Evolutionary conservation across 495 filamentous ascomycete genomes (phyloP).

Genomic region (Talaromyces liani): DNA sequence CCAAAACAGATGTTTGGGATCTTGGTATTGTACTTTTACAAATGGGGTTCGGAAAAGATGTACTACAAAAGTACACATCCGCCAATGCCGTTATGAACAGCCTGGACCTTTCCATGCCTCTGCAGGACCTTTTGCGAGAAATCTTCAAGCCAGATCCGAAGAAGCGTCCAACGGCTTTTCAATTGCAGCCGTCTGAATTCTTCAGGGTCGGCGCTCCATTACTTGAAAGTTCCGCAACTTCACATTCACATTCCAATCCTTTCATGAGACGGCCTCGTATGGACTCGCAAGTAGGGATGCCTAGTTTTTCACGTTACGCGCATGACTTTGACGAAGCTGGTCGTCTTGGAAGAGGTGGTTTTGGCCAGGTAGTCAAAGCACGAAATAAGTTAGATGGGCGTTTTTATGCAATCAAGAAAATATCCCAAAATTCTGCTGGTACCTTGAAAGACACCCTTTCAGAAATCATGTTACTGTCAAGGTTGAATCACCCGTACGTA

Average conservation of each 20-base stretch:
- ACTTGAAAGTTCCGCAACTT: constrained; percentile 23
- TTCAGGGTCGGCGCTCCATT: constrained; percentile 53
- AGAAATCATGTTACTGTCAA: constrained; percentile 83
- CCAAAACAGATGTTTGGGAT: constrained; percentile 92
- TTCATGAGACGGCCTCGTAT: constrained; percentile 33
- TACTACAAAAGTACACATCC: constrained; percentile 68
- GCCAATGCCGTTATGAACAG: constrained; percentile 57
- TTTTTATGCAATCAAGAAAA: constrained; percentile 95
- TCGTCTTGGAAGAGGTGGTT: constrained; percentile 84
- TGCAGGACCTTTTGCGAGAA: constrained; percentile 71
- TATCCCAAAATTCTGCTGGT: constrained; percentile 70
- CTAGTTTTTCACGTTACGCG: constrained; percentile 60
- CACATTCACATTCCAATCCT: constrained; percentile 33
- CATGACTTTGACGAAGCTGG: constrained; percentile 88
- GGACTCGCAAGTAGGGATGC: constrained; percentile 35
- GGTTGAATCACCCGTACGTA: constrained; percentile 90
- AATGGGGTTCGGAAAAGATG: constrained; percentile 84
- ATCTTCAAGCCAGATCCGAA: constrained; percentile 77
- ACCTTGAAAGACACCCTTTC: constrained; percentile 81
- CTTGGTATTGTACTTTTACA: constrained; percentile 84
- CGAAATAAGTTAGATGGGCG: constrained; percentile 88
- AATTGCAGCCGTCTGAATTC: constrained; percentile 84
- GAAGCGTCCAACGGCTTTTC: constrained; percentile 82
- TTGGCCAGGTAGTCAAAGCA: constrained; percentile 95
- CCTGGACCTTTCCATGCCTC: constrained; percentile 61